Percentiles rank a stretch among this genome's conserved stretches.
Evolutionary conservation across 495 filamentous ascomycete genomes (phyloP).

Genomic region (Lineolata rhizophorae): DNA sequence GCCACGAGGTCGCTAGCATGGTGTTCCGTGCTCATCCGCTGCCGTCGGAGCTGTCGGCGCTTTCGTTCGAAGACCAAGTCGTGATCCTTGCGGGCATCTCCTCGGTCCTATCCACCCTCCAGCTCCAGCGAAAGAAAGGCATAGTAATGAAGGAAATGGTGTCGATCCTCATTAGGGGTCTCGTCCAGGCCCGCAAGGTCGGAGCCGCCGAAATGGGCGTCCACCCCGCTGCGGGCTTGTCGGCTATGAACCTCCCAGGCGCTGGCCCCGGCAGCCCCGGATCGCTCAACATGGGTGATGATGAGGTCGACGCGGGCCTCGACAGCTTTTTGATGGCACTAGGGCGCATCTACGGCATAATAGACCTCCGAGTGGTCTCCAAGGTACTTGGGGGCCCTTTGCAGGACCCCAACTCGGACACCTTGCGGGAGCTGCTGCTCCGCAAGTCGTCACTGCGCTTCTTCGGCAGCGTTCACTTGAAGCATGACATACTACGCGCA

Average conservation of each 20-base stretch:
- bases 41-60: slow-evolving; percentile 28
- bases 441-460: slow-evolving; percentile 28
- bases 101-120: slow-evolving; percentile 54
- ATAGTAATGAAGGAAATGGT: slow-evolving; percentile 70
- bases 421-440: slow-evolving; percentile 8
- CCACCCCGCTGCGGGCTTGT: slow-evolving; percentile 51
- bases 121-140: slow-evolving; percentile 66
- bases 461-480: slow-evolving; percentile 47
- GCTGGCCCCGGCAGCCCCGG: slow-evolving; percentile 29
- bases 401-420: not conserved
- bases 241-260: slow-evolving; percentile 30
- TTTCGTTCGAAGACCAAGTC: slow-evolving; percentile 46
- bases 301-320: slow-evolving; percentile 55
- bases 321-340: slow-evolving; percentile 32
- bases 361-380: not conserved
- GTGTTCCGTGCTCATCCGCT: slow-evolving; percentile 54
- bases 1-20: slow-evolving; percentile 44
- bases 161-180: slow-evolving; percentile 54
- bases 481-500: slow-evolving; percentile 60
- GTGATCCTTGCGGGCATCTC: slow-evolving; percentile 68
- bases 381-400: not conserved
- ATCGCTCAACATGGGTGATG: slow-evolving; percentile 49
- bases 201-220: slow-evolving; percentile 88
- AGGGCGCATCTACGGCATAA: slow-evolving; percentile 21
- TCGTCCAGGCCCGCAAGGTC: slow-evolving; percentile 81